Evolutionary conservation across 352 stramenopile species (phyloP).

Genomic region (Pythium rhizo-oryzae): DNA sequence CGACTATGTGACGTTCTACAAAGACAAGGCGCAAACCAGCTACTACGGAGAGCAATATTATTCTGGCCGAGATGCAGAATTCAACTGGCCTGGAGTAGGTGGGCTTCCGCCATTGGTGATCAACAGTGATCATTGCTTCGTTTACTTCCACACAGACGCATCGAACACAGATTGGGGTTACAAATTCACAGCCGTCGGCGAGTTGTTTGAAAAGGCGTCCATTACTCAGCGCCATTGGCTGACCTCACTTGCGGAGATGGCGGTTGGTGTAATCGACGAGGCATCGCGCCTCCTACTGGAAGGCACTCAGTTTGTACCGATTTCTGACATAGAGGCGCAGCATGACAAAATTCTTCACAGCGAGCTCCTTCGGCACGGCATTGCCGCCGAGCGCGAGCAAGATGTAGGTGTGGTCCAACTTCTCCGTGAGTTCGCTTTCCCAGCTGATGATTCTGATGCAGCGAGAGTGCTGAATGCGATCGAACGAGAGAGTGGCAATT

Average conservation of each 20-base stretch:
- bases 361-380: constrained; percentile 68
- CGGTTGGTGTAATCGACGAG: constrained; percentile 56
- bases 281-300: constrained; percentile 53
- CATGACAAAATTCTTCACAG: constrained; percentile 65
- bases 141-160: constrained; percentile 84
- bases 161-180: constrained; percentile 87
- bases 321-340: constrained; percentile 49
- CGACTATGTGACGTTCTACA: constrained; percentile 90
- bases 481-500: constrained; percentile 14
- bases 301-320: constrained; percentile 45
- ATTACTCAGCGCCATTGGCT: constrained; percentile 68
- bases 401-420: constrained; percentile 59
- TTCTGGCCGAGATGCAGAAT: constrained; percentile 67
- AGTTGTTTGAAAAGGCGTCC: constrained; percentile 65
- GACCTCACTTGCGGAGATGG: constrained; percentile 48
- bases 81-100: constrained; percentile 82
- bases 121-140: constrained; percentile 74
- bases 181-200: constrained; percentile 69
- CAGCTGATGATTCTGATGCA: constrained; percentile 42
- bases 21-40: constrained; percentile 53
- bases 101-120: constrained; percentile 72
- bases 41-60: constrained; percentile 78
- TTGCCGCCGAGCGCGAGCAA: constrained; percentile 48
- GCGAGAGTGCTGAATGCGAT: constrained; percentile 17
- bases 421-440: constrained; percentile 59